Base-by-base conservation (phyloP, 371 early-diverging fungal species). In the Mycotypha africana region DNA sequence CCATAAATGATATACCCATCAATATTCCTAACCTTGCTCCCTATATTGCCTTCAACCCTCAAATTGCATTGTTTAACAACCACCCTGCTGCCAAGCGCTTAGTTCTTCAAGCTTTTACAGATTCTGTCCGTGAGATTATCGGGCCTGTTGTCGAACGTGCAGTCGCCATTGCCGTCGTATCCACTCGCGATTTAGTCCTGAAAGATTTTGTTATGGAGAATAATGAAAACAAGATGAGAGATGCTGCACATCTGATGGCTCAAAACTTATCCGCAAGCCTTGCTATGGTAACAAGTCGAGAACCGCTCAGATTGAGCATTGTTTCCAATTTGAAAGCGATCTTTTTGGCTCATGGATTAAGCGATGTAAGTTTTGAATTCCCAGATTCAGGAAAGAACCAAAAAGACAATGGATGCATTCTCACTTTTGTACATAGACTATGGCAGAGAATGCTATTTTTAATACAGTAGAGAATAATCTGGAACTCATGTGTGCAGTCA, bases 121-220 rank as follows among this genome's bases (percentile, higher is more conserved):
- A 85, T 28, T 86, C 95, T 26, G 88, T 98, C 53, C 81, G 89
- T 23, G 96, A 95, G 51, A 61, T 91, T 45, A 79, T 91, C 20
- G 79, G 82, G 0, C 89, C 92, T 14, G 91, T 95, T 9, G 92
- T 95, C 2, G 93, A 93, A 42, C 79, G 97, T 26, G 85, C 95
- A 11, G 91, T 96, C 1, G 82, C 87, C 0, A 97, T 97, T 60
- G 95, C 96, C 0, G 80, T 79, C 3, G 84, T 91, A 33, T 86
- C 93, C 4, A 94, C 95, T 1, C 80, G 89, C 1, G 97, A 96
- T 47, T 67, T 97, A 14, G 77, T 96, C 19, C 60, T 84, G 38
- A 95, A 95, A 62, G 98, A 98, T 58, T 97, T 97, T 71, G 87
- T 89, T 0, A 76, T 87, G 57, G 97, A 97, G 61, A 78, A 86